These are phyloP conservation scores for Exophiala alcalophila DNA, from an alignment of 2,329 filamentous ascomycete genomes.

Conservation along the genomic window DNA sequence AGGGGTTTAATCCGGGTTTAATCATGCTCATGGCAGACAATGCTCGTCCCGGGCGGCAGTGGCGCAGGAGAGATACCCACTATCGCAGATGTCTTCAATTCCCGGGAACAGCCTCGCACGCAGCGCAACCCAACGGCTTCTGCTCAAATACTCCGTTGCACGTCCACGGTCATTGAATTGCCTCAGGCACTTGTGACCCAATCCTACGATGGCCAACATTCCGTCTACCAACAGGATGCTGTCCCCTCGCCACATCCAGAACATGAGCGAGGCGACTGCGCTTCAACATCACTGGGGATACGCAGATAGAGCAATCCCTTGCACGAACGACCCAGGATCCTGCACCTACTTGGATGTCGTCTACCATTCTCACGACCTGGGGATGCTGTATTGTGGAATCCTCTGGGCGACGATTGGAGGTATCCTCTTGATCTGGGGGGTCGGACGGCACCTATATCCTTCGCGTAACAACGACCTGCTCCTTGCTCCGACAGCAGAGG, in stretches of 20 bases:
- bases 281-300: slow-evolving; percentile 58
- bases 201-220: too few species aligned
- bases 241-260: slow-evolving; percentile 43
- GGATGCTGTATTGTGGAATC: slow-evolving; percentile 57
- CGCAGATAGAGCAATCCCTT: slow-evolving; percentile 52
- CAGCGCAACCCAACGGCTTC: not conserved
- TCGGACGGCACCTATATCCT: slow-evolving; percentile 31
- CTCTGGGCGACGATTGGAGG: slow-evolving; percentile 55
- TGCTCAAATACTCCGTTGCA: not conserved
- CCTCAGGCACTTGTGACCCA: too few species aligned
- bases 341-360: slow-evolving; percentile 57
- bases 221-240: slow-evolving; percentile 7
- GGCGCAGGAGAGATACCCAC: too few species aligned
- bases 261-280: slow-evolving; percentile 39
- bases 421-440: slow-evolving; percentile 46
- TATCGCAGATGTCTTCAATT: too few species aligned
- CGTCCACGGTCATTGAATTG: not conserved
- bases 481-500: not conserved
- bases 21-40: too few species aligned
- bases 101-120: not conserved
- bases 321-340: slow-evolving; percentile 56
- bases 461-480: not conserved
- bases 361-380: slow-evolving; percentile 53
- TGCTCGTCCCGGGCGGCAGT: too few species aligned
- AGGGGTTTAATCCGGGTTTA: too few species aligned